Base-by-base conservation (phyloP, 2,329 filamentous ascomycete genomes). In the Aureobasidium pullulans region DNA sequence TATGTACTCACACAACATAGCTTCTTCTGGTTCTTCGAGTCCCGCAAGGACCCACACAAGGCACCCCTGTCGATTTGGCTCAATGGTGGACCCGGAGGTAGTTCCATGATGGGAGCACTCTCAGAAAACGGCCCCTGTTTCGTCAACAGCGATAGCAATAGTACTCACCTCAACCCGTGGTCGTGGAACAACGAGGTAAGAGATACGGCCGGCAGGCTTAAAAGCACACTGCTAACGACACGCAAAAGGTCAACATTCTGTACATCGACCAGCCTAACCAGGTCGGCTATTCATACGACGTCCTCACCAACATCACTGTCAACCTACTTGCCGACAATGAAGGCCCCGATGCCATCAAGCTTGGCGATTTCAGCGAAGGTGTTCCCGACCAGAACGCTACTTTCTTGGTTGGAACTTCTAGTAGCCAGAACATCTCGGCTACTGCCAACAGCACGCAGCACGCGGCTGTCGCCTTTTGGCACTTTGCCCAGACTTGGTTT, bases 181-280 rank as follows among this genome's bases (percentile, higher is more conserved):
- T 81, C 81, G 0, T 87, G 83, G 81, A 86, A 86, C 63, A 81
- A 57, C 29, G 52, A 56, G 19, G 52, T 56, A 46, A 23, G 6
- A n/a, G 0, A 2, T 2, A 40, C 13, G 8, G 15, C 31, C 10
- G 28, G 29, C 16, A 8, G 13, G 28, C 10, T n/a, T 28, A 9
- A 37, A n/a, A 16, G 11, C 5, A 39, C 31, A 39, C 6, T 16
- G 53, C 40, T 57, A n/a, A 57, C 23, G 3, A 23, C 5, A 48
- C 11, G 31, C 29, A 60, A 16, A 15, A 61, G 52, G 72, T 73
- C 44, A 77, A 77, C 59, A 73, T 77, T 70, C 77, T 88, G 8
- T 88, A 84, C 68, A 78, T 88, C 56, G 84, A 88, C 63, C 83
- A 87, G 70, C 86, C 81, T 0, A 77, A 76, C 3, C 78, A 83